These are phyloP conservation scores for Aspergillus arachidicola DNA, from an alignment of 2,329 filamentous ascomycete species.

Conservation along the genomic window DNA sequence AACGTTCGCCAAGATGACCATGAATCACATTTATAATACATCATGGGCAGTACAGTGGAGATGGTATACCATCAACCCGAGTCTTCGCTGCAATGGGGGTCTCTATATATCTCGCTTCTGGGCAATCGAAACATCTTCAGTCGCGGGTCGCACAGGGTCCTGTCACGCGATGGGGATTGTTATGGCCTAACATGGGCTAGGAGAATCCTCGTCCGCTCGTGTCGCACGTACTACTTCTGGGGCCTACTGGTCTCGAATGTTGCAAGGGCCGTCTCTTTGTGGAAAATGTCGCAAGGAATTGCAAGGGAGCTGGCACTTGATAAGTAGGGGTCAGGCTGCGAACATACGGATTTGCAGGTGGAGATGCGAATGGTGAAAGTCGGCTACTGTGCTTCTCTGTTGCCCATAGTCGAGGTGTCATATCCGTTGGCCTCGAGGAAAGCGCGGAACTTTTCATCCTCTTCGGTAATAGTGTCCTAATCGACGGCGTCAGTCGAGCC, in stretches of 20 bases:
- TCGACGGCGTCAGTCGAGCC: slow-evolving; percentile 33
- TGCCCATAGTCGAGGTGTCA: slow-evolving; percentile 65
- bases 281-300: slow-evolving; percentile 1
- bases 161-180: slow-evolving; percentile 1
- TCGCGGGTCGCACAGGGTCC: slow-evolving; percentile 14
- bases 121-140: slow-evolving; percentile 4
- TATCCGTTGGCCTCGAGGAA: slow-evolving; percentile 76
- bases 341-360: background rate
- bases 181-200: background rate
- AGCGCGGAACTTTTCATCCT: slow-evolving; percentile 74
- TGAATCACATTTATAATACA: background rate
- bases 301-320: background rate
- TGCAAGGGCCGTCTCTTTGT: background rate
- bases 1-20: background rate
- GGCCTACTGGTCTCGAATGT: background rate
- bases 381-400: slow-evolving; percentile 17
- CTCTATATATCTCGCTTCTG: slow-evolving; percentile 11
- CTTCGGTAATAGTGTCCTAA: slow-evolving; percentile 77
- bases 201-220: background rate
- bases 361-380: slow-evolving; percentile 5
- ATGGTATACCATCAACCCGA: background rate
- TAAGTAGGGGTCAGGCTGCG: background rate
- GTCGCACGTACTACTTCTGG: background rate
- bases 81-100: background rate
- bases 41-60: background rate